Evolutionary conservation across 148 eudicot species (phyloP).

Genomic region (Limonium bicolor): DNA sequence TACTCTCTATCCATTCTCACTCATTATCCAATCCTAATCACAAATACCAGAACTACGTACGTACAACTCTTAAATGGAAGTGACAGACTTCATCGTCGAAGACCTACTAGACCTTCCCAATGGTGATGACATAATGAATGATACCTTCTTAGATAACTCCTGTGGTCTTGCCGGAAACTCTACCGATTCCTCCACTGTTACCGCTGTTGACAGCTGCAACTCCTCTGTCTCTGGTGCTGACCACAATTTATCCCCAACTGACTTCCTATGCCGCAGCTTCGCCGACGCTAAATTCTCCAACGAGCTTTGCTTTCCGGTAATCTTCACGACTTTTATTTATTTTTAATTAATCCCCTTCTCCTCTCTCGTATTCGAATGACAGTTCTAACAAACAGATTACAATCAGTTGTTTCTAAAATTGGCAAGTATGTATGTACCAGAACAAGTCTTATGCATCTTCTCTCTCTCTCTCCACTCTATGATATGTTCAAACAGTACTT

Average conservation of each 20-base stretch:
- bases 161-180: slow-evolving; percentile 32
- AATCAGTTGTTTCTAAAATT: too few species aligned
- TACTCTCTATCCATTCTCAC: neutral
- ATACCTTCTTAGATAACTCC: slow-evolving; percentile 32
- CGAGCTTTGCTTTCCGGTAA: slow-evolving; percentile 92
- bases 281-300: slow-evolving; percentile 55
- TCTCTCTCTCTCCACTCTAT: too few species aligned
- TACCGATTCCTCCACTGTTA: slow-evolving; percentile 37
- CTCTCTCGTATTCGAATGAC: too few species aligned
- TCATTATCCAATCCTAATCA: too few species aligned
- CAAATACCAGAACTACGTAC: too few species aligned
- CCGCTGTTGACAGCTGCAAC: slow-evolving; percentile 62
- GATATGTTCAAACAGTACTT: too few species aligned
- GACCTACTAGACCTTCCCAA: slow-evolving; percentile 61
- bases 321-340: slow-evolving; percentile 1
- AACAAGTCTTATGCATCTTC: too few species aligned
- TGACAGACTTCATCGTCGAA: slow-evolving; percentile 39
- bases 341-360: too few species aligned
- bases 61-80: slow-evolving; percentile 26
- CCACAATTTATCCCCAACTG: neutral
- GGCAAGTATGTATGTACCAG: too few species aligned
- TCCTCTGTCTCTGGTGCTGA: slow-evolving; percentile 56
- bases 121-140: slow-evolving; percentile 55
- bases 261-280: slow-evolving; percentile 23
- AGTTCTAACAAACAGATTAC: too few species aligned